These are phyloP conservation scores for Fonsecaea multimorphosa DNA, from an alignment of 2,329 filamentous ascomycete genomes.

Conservation along the genomic window DNA sequence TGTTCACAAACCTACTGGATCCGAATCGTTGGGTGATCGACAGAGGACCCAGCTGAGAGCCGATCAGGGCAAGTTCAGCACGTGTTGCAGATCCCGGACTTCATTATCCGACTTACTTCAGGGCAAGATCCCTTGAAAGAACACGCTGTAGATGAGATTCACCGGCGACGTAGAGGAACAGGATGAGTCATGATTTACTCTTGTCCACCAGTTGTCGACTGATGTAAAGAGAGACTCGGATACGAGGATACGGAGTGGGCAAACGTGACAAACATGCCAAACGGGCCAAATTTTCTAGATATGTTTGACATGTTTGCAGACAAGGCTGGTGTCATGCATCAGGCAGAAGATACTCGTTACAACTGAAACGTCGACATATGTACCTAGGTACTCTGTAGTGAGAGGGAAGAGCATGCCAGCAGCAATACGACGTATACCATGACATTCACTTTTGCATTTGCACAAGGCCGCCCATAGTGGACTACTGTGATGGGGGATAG, in stretches of 20 bases:
- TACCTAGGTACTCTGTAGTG: too few species aligned
- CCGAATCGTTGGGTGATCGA: not conserved
- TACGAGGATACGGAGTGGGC: not conserved
- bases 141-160: not conserved
- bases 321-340: not conserved
- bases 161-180: not conserved
- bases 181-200: not conserved
- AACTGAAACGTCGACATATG: too few species aligned
- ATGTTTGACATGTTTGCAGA: not conserved
- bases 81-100: not conserved
- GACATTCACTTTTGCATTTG: slow-evolving; percentile 7
- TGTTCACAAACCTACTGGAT: not conserved
- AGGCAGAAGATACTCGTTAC: not conserved
- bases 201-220: not conserved
- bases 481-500: not conserved
- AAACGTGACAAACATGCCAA: not conserved
- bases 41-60: not conserved
- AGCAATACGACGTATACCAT: not conserved
- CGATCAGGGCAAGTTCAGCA: not conserved
- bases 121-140: not conserved
- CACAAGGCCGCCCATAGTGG: slow-evolving; percentile 1
- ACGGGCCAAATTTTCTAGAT: not conserved
- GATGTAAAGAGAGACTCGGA: not conserved
- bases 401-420: not conserved
- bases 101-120: not conserved